Conservation (phyloP, 2,329 filamentous ascomycete genomes). For the Hymenoscyphus fructigenus region DNA sequence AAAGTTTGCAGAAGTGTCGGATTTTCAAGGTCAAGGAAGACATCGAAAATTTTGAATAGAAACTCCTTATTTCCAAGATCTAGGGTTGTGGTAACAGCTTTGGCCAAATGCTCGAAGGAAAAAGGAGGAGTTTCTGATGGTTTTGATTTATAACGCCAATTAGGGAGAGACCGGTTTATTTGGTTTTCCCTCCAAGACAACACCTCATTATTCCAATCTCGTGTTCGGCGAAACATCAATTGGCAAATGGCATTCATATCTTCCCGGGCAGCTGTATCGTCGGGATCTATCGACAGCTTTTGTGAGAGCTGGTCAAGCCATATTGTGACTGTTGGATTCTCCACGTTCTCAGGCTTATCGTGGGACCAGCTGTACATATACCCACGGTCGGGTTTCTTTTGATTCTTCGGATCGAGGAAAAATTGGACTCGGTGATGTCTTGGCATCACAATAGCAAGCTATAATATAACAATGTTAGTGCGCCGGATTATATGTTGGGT, state of each 20-base stretch:
- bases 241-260: slow-evolving; percentile 13
- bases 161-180: not conserved
- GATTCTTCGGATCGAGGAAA: slow-evolving; percentile 10
- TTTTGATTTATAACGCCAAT: not conserved
- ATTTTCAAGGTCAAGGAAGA: slow-evolving; percentile 8
- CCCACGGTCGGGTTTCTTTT: not conserved
- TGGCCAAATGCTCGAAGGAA: slow-evolving; percentile 7
- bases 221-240: slow-evolving; percentile 6
- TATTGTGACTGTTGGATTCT: not conserved
- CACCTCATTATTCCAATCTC: slow-evolving; percentile 1
- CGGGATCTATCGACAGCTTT: not conserved
- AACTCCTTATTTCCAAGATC: slow-evolving; percentile 12
- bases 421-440: slow-evolving; percentile 13
- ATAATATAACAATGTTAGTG: not conserved
- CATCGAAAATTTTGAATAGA: slow-evolving; percentile 1
- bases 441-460: slow-evolving; percentile 21
- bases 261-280: not conserved
- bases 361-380: not conserved
- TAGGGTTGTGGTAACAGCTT: slow-evolving; percentile 1
- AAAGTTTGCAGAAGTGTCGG: not conserved
- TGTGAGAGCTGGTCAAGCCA: slow-evolving; percentile 15
- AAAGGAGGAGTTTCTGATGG: slow-evolving; percentile 7
- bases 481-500: no score
- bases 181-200: not conserved
- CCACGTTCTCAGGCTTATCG: not conserved